These are phyloP conservation scores for Penicillium sp. DNA, from an alignment of 2,329 filamentous ascomycete genomes.

Conservation along the genomic window DNA sequence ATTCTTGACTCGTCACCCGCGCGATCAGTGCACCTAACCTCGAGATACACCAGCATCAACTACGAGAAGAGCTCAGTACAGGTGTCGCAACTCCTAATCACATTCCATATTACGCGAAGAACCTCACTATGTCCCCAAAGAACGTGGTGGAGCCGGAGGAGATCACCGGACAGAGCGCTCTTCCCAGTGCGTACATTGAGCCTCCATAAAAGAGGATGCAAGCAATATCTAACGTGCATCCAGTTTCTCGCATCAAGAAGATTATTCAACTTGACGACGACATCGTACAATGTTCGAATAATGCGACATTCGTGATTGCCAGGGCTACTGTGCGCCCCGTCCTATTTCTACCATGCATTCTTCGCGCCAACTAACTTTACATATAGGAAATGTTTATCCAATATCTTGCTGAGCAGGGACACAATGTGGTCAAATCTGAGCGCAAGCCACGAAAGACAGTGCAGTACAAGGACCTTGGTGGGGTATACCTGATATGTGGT, in stretches of 20 bases:
- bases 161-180: conserved; percentile 78
- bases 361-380: conserved; percentile 9
- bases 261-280: conserved; percentile 89
- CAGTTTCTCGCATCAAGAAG: conserved; percentile 94
- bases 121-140: conserved; percentile 77
- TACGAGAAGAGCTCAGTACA: not conserved
- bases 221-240: conserved; percentile 7
- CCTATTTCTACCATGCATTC: conserved; percentile 9
- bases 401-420: conserved; percentile 79
- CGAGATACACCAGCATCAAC: not conserved
- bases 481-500: conserved; percentile 22
- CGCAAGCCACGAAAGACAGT: conserved; percentile 90
- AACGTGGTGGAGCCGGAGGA: conserved; percentile 82
- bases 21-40: not conserved
- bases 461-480: conserved; percentile 92
- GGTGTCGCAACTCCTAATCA: not conserved
- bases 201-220: not conserved
- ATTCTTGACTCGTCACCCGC: conserved; percentile 16
- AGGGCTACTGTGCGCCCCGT: conserved; percentile 70
- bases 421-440: conserved; percentile 87
- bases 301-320: conserved; percentile 91
- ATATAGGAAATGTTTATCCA: conserved; percentile 89
- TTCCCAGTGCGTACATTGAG: conserved; percentile 68
- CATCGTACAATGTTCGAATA: conserved; percentile 82
- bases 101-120: not conserved